Conservation (phyloP, 1,139 yeast species). For the Zygosaccharomyces sapae region DNA sequence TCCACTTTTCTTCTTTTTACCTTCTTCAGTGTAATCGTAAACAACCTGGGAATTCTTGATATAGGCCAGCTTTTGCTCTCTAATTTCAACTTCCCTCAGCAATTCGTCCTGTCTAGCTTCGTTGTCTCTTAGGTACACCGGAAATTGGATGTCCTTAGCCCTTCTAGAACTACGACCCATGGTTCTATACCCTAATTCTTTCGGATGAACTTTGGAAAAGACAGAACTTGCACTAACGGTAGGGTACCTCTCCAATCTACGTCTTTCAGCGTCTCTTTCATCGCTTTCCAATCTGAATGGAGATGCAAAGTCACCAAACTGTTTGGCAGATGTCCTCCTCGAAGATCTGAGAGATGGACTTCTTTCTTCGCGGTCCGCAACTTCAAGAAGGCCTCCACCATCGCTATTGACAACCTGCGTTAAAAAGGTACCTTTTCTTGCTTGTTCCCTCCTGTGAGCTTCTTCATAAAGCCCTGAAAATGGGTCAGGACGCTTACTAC, state of each 20-base stretch:
- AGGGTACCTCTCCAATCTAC: conserved; percentile 24
- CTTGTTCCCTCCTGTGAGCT: not conserved
- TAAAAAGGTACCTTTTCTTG: not conserved
- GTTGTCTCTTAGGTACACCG: conserved; percentile 25
- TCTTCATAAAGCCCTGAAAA: not conserved
- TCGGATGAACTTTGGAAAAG: conserved; percentile 18
- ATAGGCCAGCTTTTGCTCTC: conserved; percentile 25
- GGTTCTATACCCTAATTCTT: conserved; percentile 27
- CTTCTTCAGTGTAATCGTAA: conserved; percentile 16
- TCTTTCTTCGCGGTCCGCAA: not conserved
- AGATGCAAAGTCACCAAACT: conserved; percentile 17
- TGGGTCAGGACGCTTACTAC: not conserved
- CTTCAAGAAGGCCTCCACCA: not conserved
- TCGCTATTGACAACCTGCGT: not conserved
- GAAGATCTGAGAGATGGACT: not conserved
- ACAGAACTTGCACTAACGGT: conserved; percentile 29
- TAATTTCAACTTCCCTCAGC: conserved; percentile 24
- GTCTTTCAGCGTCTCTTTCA: conserved; percentile 23
- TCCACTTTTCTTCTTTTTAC: not conserved
- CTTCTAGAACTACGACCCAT: conserved; percentile 20
- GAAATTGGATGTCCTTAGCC: conserved; percentile 31
- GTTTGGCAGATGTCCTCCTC: conserved; percentile 2
- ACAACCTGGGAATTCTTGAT: conserved; percentile 27
- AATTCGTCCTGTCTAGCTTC: conserved; percentile 26
- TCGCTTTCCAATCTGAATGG: conserved; percentile 23